Evolutionary conservation across 148 eudicot species (phyloP).

Genomic region (Vaccinium vitisidaea): DNA sequence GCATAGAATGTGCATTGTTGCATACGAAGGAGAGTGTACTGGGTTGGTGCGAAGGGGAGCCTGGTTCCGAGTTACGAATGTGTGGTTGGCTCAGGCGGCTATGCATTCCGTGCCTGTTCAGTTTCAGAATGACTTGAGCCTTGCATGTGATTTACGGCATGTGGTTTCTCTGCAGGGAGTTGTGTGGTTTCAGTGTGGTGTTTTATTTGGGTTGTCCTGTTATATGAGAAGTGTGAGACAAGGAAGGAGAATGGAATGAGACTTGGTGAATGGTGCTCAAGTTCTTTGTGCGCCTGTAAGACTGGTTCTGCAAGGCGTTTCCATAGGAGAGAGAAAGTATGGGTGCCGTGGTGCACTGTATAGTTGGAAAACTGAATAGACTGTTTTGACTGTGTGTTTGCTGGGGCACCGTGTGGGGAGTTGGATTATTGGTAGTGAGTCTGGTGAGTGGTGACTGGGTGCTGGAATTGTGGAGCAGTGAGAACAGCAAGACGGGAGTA

Average conservation of each 20-base stretch:
- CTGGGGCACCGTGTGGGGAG: background rate
- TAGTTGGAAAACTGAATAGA: background rate
- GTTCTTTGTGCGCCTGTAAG: background rate
- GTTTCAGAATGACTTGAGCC: background rate
- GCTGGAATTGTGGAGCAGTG: background rate
- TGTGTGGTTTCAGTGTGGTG: background rate
- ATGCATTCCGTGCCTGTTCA: background rate
- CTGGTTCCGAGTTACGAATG: background rate
- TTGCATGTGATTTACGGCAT: background rate
- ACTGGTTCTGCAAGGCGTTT: background rate
- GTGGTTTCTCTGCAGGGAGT: background rate
- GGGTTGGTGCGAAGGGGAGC: background rate
- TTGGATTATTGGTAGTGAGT: background rate
- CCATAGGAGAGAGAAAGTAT: background rate
- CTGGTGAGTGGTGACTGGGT: background rate
- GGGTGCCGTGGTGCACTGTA: background rate
- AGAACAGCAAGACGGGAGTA: too few species aligned
- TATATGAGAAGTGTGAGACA: background rate
- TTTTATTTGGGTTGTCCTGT: background rate
- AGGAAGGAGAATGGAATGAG: background rate
- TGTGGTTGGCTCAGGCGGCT: background rate
- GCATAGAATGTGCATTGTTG: background rate
- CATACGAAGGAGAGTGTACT: background rate
- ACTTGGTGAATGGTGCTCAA: conserved; percentile 3
- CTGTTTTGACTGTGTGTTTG: background rate